Conservation (phyloP, 2,329 filamentous ascomycete genomes). For the Colletotrichum sublineola region DNA sequence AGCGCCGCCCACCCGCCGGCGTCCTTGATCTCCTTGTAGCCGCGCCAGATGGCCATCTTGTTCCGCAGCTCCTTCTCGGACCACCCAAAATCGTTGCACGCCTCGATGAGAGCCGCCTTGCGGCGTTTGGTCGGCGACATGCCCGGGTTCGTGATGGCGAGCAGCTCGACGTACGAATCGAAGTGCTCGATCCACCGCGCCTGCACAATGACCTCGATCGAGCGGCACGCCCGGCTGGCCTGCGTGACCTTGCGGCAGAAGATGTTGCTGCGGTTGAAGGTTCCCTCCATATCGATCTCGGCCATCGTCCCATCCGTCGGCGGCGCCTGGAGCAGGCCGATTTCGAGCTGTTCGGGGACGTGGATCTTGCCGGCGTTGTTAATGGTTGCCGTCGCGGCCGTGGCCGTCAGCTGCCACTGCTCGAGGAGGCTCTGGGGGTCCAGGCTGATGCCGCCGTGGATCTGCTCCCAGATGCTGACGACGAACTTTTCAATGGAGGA, state of each 20-base stretch:
- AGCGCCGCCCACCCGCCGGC: conserved; percentile 68
- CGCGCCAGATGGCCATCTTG: conserved; percentile 64
- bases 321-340: conserved; percentile 38
- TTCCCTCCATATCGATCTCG: conserved; percentile 38
- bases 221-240: conserved; percentile 66
- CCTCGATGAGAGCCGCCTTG: conserved; percentile 65
- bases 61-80: conserved; percentile 70
- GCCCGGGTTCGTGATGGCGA: conserved; percentile 54
- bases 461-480: conserved; percentile 52
- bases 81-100: conserved; percentile 67
- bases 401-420: conserved; percentile 45
- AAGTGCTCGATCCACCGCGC: conserved; percentile 69
- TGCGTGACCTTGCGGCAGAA: conserved; percentile 52
- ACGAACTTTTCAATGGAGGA: conserved; percentile 49
- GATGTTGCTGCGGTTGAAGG: conserved; percentile 50
- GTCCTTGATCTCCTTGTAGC: conserved; percentile 71
- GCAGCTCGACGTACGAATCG: conserved; percentile 61
- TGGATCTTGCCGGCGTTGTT: conserved; percentile 41
- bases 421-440: conserved; percentile 49
- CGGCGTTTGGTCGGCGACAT: conserved; percentile 62
- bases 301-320: conserved; percentile 22
- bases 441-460: conserved; percentile 49
- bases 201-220: conserved; percentile 70
- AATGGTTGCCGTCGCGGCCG: conserved; percentile 42
- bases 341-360: conserved; percentile 38